phyloP scores from a whole-genome alignment of 2,329 filamentous ascomycete genomes.

The Graphilbum fragrans region DNA sequence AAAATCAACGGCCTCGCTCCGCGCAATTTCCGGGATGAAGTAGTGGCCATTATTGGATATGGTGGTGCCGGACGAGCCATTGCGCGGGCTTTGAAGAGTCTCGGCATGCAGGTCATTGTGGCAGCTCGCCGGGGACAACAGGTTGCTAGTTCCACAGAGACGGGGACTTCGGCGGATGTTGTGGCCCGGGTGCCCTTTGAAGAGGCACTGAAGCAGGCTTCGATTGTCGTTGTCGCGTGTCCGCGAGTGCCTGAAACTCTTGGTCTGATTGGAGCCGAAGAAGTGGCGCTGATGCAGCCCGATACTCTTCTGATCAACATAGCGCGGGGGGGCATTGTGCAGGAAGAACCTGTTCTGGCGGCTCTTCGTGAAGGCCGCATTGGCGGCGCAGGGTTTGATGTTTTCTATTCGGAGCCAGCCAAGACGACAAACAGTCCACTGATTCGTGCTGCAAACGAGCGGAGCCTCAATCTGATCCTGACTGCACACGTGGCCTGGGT shows the following conservation, averaged over 20 bases:
- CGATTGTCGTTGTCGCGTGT: conserved; percentile 19
- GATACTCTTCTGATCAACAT: conserved; percentile 21
- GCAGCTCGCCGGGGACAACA: conserved; percentile 4
- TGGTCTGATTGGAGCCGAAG: conserved; percentile 12
- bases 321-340: conserved; percentile 19
- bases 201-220: conserved; percentile 16
- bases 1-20: conserved; percentile 9
- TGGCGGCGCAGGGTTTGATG: conserved; percentile 21
- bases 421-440: conserved; percentile 8
- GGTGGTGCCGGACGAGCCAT: conserved; percentile 21
- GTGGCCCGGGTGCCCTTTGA: conserved; percentile 7
- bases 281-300: conserved; percentile 12
- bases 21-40: conserved; percentile 11
- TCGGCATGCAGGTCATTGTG: conserved; percentile 20
- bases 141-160: conserved; percentile 6
- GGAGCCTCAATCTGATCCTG: conserved; percentile 9
- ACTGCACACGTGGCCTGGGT: conserved; percentile 12
- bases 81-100: conserved; percentile 14
- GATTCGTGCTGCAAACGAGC: conserved; percentile 5
- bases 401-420: conserved; percentile 22
- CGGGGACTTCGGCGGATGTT: not conserved
- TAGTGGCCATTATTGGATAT: conserved; percentile 21
- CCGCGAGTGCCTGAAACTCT: conserved; percentile 17
- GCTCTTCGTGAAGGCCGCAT: conserved; percentile 20
- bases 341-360: conserved; percentile 20